A percentile compares a stretch with the other conserved stretches of the same genome.
Evolutionary conservation across 2,329 filamentous ascomycete genomes (phyloP).

Genomic region (Xylariaceae sp.): DNA sequence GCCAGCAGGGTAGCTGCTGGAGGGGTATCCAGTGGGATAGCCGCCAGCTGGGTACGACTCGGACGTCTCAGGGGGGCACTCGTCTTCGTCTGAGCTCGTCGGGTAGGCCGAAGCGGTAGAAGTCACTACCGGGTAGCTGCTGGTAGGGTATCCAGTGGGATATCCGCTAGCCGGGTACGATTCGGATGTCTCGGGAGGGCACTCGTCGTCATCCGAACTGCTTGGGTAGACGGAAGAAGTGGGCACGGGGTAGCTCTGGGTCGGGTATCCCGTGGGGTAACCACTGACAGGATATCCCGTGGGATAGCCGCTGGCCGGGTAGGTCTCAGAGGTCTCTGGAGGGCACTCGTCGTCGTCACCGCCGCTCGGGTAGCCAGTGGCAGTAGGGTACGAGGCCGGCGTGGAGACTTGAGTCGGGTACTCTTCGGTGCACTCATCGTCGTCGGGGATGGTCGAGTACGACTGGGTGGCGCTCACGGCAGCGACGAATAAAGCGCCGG

Average conservation of each 20-base stretch:
- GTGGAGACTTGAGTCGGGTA: conserved; percentile 4
- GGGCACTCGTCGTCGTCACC: conserved; percentile 20
- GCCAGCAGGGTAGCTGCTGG: background rate
- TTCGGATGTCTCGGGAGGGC: background rate
- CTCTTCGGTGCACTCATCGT: conserved; percentile 18
- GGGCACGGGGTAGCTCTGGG: conserved; percentile 18
- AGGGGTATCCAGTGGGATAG: conserved; percentile 6
- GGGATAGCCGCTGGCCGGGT: conserved; percentile 23
- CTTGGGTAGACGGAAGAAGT: too few relatives aligned
- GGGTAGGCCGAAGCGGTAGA: conserved; percentile 3
- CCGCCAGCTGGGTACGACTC: conserved; percentile 8
- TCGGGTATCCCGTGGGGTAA: conserved; percentile 22
- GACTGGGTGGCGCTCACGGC: conserved; percentile 33
- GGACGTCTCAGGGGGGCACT: conserved; percentile 19
- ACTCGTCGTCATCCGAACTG: too few relatives aligned
- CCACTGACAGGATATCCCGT: too few relatives aligned
- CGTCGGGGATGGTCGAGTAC: conserved; percentile 22
- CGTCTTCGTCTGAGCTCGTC: conserved; percentile 7
- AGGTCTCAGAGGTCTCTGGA: conserved; percentile 16
- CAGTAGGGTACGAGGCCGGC: conserved; percentile 8
- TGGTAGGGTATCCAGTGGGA: conserved; percentile 11
- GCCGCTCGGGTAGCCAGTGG: conserved; percentile 4
- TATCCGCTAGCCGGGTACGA: conserved; percentile 2
- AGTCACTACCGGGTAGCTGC: conserved; percentile 22
- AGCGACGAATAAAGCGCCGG: conserved; percentile 39